Conservation (phyloP, 2,329 filamentous ascomycete species). For the Epichloe coenophiala region DNA sequence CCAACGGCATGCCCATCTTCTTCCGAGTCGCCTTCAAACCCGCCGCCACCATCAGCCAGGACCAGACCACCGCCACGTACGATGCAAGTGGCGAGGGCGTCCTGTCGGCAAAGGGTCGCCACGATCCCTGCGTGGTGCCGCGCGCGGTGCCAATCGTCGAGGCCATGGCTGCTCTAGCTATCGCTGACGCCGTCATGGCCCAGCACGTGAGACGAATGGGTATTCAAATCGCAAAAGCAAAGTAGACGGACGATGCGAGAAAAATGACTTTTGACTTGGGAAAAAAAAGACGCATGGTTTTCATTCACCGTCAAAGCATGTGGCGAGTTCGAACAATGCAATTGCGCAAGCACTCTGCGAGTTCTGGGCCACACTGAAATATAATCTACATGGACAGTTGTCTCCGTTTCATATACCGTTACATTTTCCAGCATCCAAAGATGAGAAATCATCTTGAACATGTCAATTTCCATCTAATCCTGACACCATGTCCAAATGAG, state of each 20-base stretch:
- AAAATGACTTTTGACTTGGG: not conserved
- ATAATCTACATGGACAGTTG: not conserved
- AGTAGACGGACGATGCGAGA: not conserved
- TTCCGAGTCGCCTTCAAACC: conserved; percentile 95
- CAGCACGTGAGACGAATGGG: conserved; percentile 52
- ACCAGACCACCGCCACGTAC: conserved; percentile 73
- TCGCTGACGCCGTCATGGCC: conserved; percentile 77
- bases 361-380: not conserved
- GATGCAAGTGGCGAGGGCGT: conserved; percentile 56
- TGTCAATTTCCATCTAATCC: too few species aligned
- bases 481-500: too few species aligned
- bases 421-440: not conserved
- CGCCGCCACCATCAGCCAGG: conserved; percentile 81
- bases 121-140: conserved; percentile 87
- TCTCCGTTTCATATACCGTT: not conserved
- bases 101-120: conserved; percentile 81
- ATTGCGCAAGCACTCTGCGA: not conserved
- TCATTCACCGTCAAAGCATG: too few species aligned
- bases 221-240: conserved; percentile 9
- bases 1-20: conserved; percentile 86
- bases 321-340: too few species aligned
- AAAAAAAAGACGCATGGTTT: not conserved
- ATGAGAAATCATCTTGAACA: too few species aligned
- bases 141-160: conserved; percentile 81
- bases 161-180: conserved; percentile 75